Percentiles rank a stretch among this genome's conserved stretches.
phyloP scores from a whole-genome alignment of 2,329 filamentous ascomycete genomes.

The Cladosporium cucumerinum region DNA sequence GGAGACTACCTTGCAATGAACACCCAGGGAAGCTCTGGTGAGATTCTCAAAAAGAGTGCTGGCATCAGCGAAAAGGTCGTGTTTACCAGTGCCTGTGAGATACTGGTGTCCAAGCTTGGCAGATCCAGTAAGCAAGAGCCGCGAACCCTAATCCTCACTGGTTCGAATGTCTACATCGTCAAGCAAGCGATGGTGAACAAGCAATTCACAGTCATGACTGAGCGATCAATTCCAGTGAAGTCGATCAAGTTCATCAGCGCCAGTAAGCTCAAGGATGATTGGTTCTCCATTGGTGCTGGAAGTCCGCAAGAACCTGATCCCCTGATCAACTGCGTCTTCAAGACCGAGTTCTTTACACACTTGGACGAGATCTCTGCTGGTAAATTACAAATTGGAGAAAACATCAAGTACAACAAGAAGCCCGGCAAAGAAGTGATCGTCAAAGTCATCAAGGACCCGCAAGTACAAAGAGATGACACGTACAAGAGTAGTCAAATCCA shows the following conservation, averaged over 20 bases:
- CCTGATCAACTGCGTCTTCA: conserved; percentile 88
- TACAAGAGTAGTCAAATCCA: conserved; percentile 95
- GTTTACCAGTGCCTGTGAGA: conserved; percentile 88
- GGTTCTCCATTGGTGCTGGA: conserved; percentile 91
- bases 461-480: conserved; percentile 66
- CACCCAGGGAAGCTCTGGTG: conserved; percentile 73
- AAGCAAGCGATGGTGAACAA: conserved; percentile 79
- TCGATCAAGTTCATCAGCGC: conserved; percentile 83
- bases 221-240: conserved; percentile 77
- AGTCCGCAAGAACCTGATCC: conserved; percentile 89
- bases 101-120: conserved; percentile 91
- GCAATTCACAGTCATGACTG: conserved; percentile 75
- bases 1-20: conserved; percentile 92
- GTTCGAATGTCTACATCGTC: conserved; percentile 79
- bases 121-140: conserved; percentile 91
- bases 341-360: conserved; percentile 96
- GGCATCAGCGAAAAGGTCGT: conserved; percentile 69
- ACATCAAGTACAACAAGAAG: conserved; percentile 96
- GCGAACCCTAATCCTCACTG: conserved; percentile 76
- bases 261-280: conserved; percentile 85
- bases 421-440: conserved; percentile 85
- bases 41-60: conserved; percentile 73
- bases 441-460: conserved; percentile 86
- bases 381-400: conserved; percentile 77
- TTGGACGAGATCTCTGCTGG: conserved; percentile 51